Evolutionary conservation across 2,329 filamentous ascomycete genomes (phyloP), one percentile per base, ranked within the genome.

Genomic region (Xylariales sp.): DNA sequence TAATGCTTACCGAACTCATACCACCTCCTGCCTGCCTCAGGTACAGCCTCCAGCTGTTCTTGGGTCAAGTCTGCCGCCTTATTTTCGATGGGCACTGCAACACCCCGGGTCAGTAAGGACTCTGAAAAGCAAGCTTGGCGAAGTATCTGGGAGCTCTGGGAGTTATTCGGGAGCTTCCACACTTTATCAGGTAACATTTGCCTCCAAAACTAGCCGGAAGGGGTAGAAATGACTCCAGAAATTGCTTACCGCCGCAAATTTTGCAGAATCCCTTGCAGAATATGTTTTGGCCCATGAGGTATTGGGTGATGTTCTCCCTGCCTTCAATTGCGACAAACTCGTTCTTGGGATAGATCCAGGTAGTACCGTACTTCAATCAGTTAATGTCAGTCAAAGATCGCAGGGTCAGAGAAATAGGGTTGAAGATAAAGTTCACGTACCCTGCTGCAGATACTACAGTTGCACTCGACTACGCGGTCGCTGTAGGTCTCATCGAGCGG

Each of bases 371-470:
- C 70, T 74, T 35, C 25, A 12, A 14, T 5, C 5, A 31, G 5
- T 18, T n/a, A n/a, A n/a, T 22, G 31, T 40, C 10, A 38, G 25
- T 22, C 14, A 10, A 10, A 3, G 14, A 8, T 16, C 20, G n/a
- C 9, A 10, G 35, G 4, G 11, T 38, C 22, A n/a, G 4, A 15
- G 14, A 14, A 3, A 38, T 10, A 10, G 6, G 5, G n/a, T 16
- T 4, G n/a, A 25, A 16, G 16, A 22, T 22, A 9, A 12, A 5
- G 14, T 9, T 12, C 1, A 15, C 29, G 7, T 59, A 69, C 68
- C 37, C 68, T 59, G 31, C 55, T 52, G 54, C 72, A 76, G 48
- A 66, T 63, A 51, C 72, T 76, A 61, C 74, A 77, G 53, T 74
- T 71, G 58, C 73, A 76, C 38, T 73, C 67, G 1, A 10, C 38